Base-by-base conservation (phyloP, 352 stramenopile genomes). In the Nothophytophthora sp. region DNA sequence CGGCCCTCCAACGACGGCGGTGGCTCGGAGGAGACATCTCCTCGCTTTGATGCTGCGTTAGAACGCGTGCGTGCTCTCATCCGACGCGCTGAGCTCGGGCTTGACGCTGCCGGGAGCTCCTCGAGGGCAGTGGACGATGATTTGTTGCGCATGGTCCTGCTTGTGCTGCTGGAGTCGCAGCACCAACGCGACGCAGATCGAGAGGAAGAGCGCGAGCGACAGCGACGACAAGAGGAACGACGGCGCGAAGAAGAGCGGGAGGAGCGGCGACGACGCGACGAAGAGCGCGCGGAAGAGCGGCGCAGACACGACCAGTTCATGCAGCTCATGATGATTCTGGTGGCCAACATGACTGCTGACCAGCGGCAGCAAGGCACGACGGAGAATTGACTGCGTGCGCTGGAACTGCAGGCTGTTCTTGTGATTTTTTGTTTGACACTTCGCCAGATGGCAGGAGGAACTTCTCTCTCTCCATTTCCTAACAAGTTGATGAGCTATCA, bases 291-390 rank as follows among this genome's bases (percentile, higher is more conserved):
- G 1, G 63, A 73, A 27, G 63, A 73, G 23, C 49, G 52, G 20
- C 58, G 63, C 40, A 57, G 53, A 9, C 63, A 62, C 47, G 63
- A 73, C 18, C 47, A 68, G 33, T 68, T 69, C 36, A 59, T 73
- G 48, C 63, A 73, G 45, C 45, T 69, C 13, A 66, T 73, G 58
- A 66, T 49, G 13, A 66, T 53, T 13, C 46, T 73, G 3, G 40
- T 66, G 22, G 53, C 53, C 2, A 60, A 73, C 41, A 54, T 73
- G 41, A 58, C 58, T 28, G 57, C 57, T 23, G 40, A 48, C 6
- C 62, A 57, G 52, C 54, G 65, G 41, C 61, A 67, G 30, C 19
- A 28, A 15, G n/a, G n/a, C n/a, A n/a, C n/a, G n/a, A n/a, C n/a
- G n/a, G n/a, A n/a, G n/a, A n/a, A n/a, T n/a, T n/a, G n/a, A n/a